A percentile compares a stretch with the other conserved stretches of the same genome.
These are phyloP conservation scores for Aspergillus novofumigatus DNA, from an alignment of 2,329 filamentous ascomycete species.

Conservation along the genomic window DNA sequence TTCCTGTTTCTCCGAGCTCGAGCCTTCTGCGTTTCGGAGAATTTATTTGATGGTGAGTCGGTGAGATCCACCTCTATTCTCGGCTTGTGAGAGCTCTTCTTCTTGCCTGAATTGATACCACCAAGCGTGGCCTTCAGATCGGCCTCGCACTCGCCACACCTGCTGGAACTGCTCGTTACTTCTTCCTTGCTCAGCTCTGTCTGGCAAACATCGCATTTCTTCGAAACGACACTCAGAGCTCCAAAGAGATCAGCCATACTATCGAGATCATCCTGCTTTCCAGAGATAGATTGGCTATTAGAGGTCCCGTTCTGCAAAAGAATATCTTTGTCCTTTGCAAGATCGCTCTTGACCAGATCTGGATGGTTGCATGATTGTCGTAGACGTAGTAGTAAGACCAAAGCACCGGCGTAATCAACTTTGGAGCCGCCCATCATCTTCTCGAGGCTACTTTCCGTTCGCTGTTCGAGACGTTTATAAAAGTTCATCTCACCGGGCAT, in stretches of 20 bases:
- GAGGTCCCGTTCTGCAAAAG: constrained; percentile 59
- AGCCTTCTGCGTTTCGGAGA: constrained; percentile 16
- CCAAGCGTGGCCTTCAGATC: constrained; percentile 62
- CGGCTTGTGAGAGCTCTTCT: constrained; percentile 41
- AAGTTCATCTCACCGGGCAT: constrained; percentile 76
- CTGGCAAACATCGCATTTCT: constrained; percentile 81
- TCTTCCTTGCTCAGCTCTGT: constrained; percentile 59
- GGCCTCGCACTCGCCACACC: constrained; percentile 70
- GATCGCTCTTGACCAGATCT: constrained; percentile 76
- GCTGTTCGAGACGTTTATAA: constrained; percentile 76
- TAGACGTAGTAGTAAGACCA: constrained; percentile 84
- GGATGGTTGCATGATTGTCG: constrained; percentile 95
- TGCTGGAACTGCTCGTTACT: constrained; percentile 48
- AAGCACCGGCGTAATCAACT: constrained; percentile 86
- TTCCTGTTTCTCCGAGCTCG: constrained; percentile 38
- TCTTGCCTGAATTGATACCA: constrained; percentile 34
- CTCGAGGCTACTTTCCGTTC: constrained; percentile 81
- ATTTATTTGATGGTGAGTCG: constrained; percentile 20
- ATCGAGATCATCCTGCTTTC: constrained; percentile 65
- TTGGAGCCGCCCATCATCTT: constrained; percentile 79
- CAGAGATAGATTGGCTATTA: constrained; percentile 47
- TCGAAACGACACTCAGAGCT: constrained; percentile 71
- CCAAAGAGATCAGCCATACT: constrained; percentile 82
- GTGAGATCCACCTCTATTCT: constrained; percentile 32
- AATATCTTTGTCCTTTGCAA: constrained; percentile 84